Evolutionary conservation across 2,329 filamentous ascomycete species (phyloP).

Genomic region (Harringtonia aguacate): DNA sequence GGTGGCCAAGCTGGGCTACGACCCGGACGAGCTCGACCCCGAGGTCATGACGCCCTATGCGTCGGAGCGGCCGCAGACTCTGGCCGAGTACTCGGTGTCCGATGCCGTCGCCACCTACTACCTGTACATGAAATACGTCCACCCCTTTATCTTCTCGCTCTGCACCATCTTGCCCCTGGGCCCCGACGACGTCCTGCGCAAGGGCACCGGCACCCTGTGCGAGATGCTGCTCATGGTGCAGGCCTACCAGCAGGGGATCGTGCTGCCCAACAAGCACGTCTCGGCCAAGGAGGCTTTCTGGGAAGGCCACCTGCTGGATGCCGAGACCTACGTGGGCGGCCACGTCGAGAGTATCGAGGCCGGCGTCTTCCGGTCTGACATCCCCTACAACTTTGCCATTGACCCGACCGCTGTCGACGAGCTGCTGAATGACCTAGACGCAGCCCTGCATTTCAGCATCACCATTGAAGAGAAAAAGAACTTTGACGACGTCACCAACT

Average conservation of each 20-base stretch:
- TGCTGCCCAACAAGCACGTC: conserved; percentile 92
- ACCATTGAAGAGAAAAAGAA: conserved; percentile 76
- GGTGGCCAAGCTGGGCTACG: conserved; percentile 94
- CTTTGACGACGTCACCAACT: conserved; percentile 69
- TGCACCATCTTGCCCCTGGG: conserved; percentile 93
- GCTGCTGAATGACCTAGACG: conserved; percentile 74
- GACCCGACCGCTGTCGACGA: conserved; percentile 85
- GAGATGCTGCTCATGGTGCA: conserved; percentile 99
- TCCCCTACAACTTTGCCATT: conserved; percentile 88
- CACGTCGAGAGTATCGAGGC: conserved; percentile 99
- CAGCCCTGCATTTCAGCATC: conserved; percentile 79
- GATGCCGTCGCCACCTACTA: conserved; percentile 99
- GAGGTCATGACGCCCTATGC: conserved; percentile 95
- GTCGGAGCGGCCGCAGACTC: conserved; percentile 77
- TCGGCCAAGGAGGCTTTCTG: conserved; percentile 88
- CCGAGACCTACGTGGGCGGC: conserved; percentile 94
- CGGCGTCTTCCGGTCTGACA: conserved; percentile 91
- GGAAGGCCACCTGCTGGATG: conserved; percentile 92
- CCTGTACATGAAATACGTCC: conserved; percentile 99
- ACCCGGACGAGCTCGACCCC: conserved; percentile 93
- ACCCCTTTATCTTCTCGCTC: conserved; percentile 97
- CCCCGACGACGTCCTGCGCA: conserved; percentile 84
- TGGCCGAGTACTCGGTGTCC: conserved; percentile 97
- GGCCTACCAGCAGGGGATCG: conserved; percentile 83
- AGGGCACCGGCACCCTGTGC: conserved; percentile 96